A percentile compares a stretch with the other conserved stretches of the same genome.
phyloP scores from a whole-genome alignment of 2,329 filamentous ascomycete genomes.

The Neurospora sp. region DNA sequence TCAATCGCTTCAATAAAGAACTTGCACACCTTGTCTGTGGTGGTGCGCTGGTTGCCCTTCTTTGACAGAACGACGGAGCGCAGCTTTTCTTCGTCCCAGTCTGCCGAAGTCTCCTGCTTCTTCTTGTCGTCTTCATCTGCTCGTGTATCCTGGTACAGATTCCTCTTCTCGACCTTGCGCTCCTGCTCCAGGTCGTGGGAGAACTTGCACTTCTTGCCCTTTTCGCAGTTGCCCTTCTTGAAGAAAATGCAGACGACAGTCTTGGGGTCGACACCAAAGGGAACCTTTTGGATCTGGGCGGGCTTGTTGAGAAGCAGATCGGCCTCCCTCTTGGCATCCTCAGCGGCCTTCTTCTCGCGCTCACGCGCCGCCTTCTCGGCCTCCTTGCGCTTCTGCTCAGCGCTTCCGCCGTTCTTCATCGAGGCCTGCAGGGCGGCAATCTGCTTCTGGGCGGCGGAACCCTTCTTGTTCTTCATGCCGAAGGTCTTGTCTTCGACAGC shows the following conservation, averaged over 20 bases:
- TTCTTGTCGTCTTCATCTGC: slow-evolving; percentile 65
- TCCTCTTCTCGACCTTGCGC: slow-evolving; percentile 85
- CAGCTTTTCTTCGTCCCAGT: slow-evolving; percentile 97
- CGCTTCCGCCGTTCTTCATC: slow-evolving; percentile 62
- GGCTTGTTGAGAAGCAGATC: slow-evolving; percentile 81
- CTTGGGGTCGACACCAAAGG: slow-evolving; percentile 96
- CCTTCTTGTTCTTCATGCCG: slow-evolving; percentile 99
- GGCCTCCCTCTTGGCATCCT: slow-evolving; percentile 70
- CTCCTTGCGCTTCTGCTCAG: slow-evolving; percentile 75
- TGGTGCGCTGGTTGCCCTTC: slow-evolving; percentile 91
- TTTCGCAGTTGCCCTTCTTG: slow-evolving; percentile 96
- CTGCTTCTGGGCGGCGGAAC: slow-evolving; percentile 76
- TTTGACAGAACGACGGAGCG: slow-evolving; percentile 85
- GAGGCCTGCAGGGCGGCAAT: slow-evolving; percentile 76
- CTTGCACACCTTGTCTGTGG: slow-evolving; percentile 98
- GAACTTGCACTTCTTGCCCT: slow-evolving; percentile 97
- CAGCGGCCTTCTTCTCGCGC: slow-evolving; percentile 84
- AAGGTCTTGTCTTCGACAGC: slow-evolving; percentile 89
- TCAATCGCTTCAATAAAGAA: slow-evolving; percentile 96
- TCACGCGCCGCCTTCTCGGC: slow-evolving; percentile 59
- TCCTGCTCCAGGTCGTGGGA: slow-evolving; percentile 83
- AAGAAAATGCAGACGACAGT: slow-evolving; percentile 93
- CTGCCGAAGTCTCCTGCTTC: slow-evolving; percentile 84
- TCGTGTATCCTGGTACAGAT: slow-evolving; percentile 78
- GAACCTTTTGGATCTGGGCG: slow-evolving; percentile 92